Evolutionary conservation across 176 grass and related monocot species (phyloP), one percentile per base, ranked within the genome.

Genomic region (Olyra latifolia): DNA sequence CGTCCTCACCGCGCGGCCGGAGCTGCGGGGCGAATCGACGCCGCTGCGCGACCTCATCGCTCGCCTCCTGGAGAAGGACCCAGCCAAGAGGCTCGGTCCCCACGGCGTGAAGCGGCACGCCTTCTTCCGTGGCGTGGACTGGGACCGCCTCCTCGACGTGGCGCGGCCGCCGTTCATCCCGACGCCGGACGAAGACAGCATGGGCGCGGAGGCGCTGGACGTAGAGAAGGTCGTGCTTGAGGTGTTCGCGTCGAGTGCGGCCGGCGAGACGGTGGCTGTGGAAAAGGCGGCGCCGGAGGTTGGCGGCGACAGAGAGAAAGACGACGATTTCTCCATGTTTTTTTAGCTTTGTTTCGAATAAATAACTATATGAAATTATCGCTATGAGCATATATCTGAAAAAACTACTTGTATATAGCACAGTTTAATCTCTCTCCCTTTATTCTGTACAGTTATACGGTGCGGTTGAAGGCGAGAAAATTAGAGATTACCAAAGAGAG

Each of bases 151-250:
- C 15, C 78, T 89, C n/a, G 32, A 63, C 66, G 82, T 97, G 28
- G 69, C 82, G 52, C 88, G 93, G 81, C 93, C 93, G 35, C 93
- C 93, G 41, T 93, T 84, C 71, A 97, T 97, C 42, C 93, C 93
- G 23, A 30, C 55, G 2, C 72, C 38, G 3, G 71, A 46, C 16
- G 83, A 56, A 16, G 41, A 11, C 39, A 79, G 41, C 30, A 7
- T 8, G 0, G 69, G 20, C 46, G 62, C 11, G 5, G 78, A 53
- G 5, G 58, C 47, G 75, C 72, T 97, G n/a, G 91, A 97, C 75
- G 86, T 93, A 7, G 94, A 93, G 84, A 87, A 85, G 66, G 54
- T 88, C 12, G 86, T 97, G 28, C 73, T 80, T 9, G 91, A 97
- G 58, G 69, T 83, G 23, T 89, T 89, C 43, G 27, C 25, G 25